Base-by-base conservation (phyloP, 2,329 filamentous ascomycete genomes). In the Truncatella angustata region DNA sequence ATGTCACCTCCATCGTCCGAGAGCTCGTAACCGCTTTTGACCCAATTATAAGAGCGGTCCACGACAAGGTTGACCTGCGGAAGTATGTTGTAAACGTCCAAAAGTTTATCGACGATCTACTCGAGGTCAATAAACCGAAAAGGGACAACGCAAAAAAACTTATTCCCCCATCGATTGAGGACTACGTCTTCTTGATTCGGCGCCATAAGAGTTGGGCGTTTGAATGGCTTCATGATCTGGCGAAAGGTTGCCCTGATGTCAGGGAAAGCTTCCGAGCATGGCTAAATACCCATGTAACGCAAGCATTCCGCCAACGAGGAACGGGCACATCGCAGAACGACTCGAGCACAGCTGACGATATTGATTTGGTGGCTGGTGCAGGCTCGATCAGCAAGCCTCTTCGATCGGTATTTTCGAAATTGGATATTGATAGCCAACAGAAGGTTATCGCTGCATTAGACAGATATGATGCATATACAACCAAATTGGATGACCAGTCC, bases 11-110 rank as follows among this genome's bases (percentile, higher is more conserved):
- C 7, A 77, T 82, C 1, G 72, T 92, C 44, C 78, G 81, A 26
- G 86, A 90, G 52, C 68, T 77, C 0, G 80, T 91, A 5, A 73
- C 78, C 0, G 85, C 86, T 2, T 90, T 88, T 58, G 88, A 91
- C 49, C 87, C 87, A 0, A 83, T 91, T 54, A 90, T 94, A 51
- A 79, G 88, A 20, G 73, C 77, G 3, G 74, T 92, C 5, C 90
- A 93, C 64, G 80, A 88, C 50, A 80, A 81, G 2, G 79, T 91
- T 21, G 86, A 92, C 61, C 75, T 93, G 5, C 82, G 82, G 30
- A 84, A 84, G 35, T 87, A 89, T 18, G 68, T 93, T 5, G 77
- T 78, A 34, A 84, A 89, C 32, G 73, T 81, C 2, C 84, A 92
- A 63, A 74, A 71, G 9, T 91, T 94, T 61, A 65, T 92, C 20